Conservation (phyloP, 2,329 filamentous ascomycete genomes). For the Fusarium beomiforme region DNA sequence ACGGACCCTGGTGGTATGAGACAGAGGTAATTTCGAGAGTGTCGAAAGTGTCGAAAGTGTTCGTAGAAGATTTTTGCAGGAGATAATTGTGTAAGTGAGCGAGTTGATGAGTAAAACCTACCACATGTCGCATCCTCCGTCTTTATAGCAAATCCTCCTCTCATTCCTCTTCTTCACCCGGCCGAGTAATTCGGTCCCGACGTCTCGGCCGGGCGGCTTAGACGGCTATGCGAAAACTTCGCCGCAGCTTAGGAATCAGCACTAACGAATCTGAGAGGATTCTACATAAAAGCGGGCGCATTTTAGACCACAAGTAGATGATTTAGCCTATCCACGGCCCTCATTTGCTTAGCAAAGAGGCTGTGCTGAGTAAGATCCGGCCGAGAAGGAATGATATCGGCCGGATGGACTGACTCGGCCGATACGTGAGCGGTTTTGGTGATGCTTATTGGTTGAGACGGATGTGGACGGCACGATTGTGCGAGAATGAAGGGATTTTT, state of each 20-base stretch:
- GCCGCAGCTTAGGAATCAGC: constrained; percentile 5
- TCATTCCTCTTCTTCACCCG: rapidly evolving
- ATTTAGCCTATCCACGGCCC: not conserved
- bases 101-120: rapidly evolving
- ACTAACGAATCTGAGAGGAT: not conserved
- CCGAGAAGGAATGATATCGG: not conserved
- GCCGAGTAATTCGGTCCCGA: constrained; percentile 3
- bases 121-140: not conserved
- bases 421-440: not conserved
- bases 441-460: constrained; percentile 2
- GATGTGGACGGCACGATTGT: not conserved
- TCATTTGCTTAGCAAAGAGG: not conserved
- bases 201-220: not conserved
- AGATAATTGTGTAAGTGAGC: not conserved
- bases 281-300: not conserved
- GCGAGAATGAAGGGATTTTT: not conserved
- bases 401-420: constrained; percentile 9
- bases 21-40: no score
- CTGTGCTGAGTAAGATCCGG: not conserved
- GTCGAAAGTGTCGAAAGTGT: not conserved
- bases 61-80: not conserved
- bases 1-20: no score
- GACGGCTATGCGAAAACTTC: not conserved
- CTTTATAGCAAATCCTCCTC: constrained; percentile 8
- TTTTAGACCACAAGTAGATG: not conserved